Percentiles rank a stretch among this genome's conserved stretches.
phyloP scores from a whole-genome alignment of 345 rosid species.

The Fremontodendron californicum region DNA sequence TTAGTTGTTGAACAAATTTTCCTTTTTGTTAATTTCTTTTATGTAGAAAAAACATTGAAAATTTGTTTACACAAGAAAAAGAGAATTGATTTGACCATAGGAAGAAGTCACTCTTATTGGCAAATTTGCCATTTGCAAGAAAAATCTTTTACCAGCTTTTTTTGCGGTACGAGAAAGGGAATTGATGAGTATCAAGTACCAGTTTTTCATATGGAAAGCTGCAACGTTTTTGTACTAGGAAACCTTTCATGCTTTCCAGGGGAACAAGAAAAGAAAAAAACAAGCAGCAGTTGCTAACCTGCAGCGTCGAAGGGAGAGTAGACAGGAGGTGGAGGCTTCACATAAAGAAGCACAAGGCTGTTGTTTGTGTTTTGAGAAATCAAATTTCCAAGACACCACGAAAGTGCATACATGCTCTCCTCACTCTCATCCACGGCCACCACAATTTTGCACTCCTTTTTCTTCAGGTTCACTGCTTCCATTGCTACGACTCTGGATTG shows the following conservation, averaged over 20 bases:
- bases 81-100: too few species aligned
- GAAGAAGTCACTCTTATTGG: too few species aligned
- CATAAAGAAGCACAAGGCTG: slow-evolving; percentile 71
- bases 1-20: not conserved
- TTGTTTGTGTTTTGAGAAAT: slow-evolving; percentile 31
- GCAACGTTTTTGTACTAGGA: not conserved
- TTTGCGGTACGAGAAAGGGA: not conserved
- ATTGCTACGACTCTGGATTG: slow-evolving; percentile 1
- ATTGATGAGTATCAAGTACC: not conserved
- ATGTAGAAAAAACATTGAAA: too few species aligned
- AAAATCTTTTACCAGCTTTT: not conserved
- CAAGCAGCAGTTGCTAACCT: slow-evolving; percentile 27
- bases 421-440: slow-evolving; percentile 87
- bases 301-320: slow-evolving; percentile 64
- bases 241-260: not conserved
- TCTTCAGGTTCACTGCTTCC: slow-evolving; percentile 28
- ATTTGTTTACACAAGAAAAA: too few species aligned
- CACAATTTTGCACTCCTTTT: slow-evolving; percentile 39
- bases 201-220: not conserved
- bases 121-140: not conserved
- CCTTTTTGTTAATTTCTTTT: too few species aligned
- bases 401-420: slow-evolving; percentile 90
- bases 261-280: not conserved
- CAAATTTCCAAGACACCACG: slow-evolving; percentile 76
- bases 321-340: slow-evolving; percentile 67